phyloP scores from a whole-genome alignment of 1,284 basidiomycete genomes.

The Cryptococcus amylolentus region DNA sequence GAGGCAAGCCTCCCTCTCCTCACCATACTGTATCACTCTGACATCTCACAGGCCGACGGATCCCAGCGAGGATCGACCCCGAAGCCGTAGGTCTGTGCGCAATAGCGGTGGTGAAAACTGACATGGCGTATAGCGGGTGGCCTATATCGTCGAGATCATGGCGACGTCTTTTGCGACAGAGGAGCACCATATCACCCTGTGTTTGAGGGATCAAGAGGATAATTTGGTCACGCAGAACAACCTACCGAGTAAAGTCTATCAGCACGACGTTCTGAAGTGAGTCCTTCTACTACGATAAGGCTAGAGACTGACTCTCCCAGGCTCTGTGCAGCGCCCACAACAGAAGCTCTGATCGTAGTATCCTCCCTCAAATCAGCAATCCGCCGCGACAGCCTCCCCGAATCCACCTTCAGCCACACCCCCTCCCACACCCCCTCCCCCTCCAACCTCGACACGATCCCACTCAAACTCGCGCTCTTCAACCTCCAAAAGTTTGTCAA shows the following conservation, averaged over 20 bases:
- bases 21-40: neutral
- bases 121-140: conserved; percentile 30
- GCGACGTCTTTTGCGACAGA: conserved; percentile 64
- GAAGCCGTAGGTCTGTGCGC: conserved; percentile 36
- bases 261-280: conserved; percentile 73
- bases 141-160: conserved; percentile 47
- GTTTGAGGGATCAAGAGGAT: conserved; percentile 80
- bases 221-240: conserved; percentile 87
- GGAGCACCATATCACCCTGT: conserved; percentile 75
- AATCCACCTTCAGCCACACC: neutral
- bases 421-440: conserved; percentile 11
- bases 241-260: conserved; percentile 72
- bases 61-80: conserved; percentile 45
- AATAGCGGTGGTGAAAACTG: neutral
- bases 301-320: conserved; percentile 15
- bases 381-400: neutral
- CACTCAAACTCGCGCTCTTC: conserved; percentile 53
- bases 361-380: conserved; percentile 30
- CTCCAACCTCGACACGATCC: conserved; percentile 33
- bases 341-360: conserved; percentile 40
- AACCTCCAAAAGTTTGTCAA: conserved; percentile 81
- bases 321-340: conserved; percentile 39
- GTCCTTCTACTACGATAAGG: conserved; percentile 34
- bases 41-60: conserved; percentile 29
- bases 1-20: conserved; percentile 21